These are phyloP conservation scores for Lolium multiflorum DNA, from an alignment of 176 grass and related monocot genomes.

Conservation along the genomic window DNA sequence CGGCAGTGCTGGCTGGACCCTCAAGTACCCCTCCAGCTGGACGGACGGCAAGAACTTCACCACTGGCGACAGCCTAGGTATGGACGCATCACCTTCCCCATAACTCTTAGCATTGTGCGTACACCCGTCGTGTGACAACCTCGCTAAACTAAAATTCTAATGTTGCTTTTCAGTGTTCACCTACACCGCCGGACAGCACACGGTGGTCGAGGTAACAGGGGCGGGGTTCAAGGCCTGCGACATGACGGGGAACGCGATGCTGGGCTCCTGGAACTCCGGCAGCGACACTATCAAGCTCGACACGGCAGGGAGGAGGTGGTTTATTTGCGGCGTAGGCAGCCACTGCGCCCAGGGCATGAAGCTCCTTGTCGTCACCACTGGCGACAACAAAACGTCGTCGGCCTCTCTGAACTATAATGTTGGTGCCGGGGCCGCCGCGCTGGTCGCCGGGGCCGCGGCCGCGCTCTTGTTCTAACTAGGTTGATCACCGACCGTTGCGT, in stretches of 20 bases:
- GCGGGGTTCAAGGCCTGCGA: slow-evolving; percentile 21
- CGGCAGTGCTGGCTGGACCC: slow-evolving; percentile 9
- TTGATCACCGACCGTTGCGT: not conserved
- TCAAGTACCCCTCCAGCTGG: slow-evolving; percentile 24
- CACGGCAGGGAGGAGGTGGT: slow-evolving; percentile 38
- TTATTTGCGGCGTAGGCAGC: slow-evolving; percentile 21
- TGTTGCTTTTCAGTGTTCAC: slow-evolving; percentile 7
- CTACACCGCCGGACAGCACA: not conserved
- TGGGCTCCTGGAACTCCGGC: not conserved
- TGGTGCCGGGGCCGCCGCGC: not conserved
- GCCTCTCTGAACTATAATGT: slow-evolving; percentile 1
- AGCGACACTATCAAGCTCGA: slow-evolving; percentile 36
- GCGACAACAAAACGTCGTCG: not conserved
- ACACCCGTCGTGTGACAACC: not conserved
- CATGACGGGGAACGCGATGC: not conserved
- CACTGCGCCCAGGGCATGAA: slow-evolving; percentile 40
- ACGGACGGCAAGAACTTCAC: not conserved
- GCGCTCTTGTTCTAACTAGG: not conserved
- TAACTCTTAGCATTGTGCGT: not conserved
- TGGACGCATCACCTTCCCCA: not conserved
- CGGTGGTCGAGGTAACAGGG: slow-evolving; percentile 39
- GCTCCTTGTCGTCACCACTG: slow-evolving; percentile 27
- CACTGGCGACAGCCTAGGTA: slow-evolving; percentile 31
- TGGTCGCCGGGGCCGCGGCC: not conserved
- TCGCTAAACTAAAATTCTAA: not conserved